Conservation (phyloP, 768 basidiomycete genomes). For the Mycena amicta region DNA sequence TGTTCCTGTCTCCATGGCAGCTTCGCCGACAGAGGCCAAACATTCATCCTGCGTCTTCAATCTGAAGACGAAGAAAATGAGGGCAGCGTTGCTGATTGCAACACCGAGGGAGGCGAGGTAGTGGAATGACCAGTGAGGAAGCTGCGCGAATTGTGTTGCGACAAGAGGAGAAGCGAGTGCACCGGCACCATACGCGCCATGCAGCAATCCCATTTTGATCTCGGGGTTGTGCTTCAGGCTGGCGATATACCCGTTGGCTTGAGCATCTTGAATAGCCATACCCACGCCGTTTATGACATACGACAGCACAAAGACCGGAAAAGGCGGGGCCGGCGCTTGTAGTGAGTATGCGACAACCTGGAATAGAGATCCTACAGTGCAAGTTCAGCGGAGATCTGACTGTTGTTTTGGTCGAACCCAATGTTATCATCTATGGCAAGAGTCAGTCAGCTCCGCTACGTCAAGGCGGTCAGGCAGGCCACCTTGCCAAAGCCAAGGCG, state of each 20-base stretch:
- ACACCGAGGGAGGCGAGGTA: conserved; percentile 72
- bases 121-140: conserved; percentile 74
- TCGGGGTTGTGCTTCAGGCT: conserved; percentile 56
- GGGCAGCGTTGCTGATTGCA: conserved; percentile 55
- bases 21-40: conserved; percentile 54
- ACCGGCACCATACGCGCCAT: conserved; percentile 69
- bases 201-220: conserved; percentile 69
- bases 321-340: conserved; percentile 59
- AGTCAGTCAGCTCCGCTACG: neutral
- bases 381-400: neutral
- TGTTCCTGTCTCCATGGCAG: conserved; percentile 36
- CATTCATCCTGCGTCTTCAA: conserved; percentile 70
- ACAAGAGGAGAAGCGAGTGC: conserved; percentile 73
- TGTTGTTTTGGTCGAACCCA: neutral
- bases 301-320: conserved; percentile 60
- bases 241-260: conserved; percentile 72
- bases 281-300: conserved; percentile 48
- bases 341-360: conserved; percentile 59
- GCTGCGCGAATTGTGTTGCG: conserved; percentile 77
- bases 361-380: conserved; percentile 45
- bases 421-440: conserved; percentile 2
- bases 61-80: conserved; percentile 64
- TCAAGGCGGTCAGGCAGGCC: too few species aligned
- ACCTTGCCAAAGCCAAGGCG: conserved; percentile 49
- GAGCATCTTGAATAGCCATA: conserved; percentile 59